These are phyloP conservation scores for Penicillium bialowiezense DNA, from an alignment of 495 filamentous ascomycete species.

Conservation along the genomic window DNA sequence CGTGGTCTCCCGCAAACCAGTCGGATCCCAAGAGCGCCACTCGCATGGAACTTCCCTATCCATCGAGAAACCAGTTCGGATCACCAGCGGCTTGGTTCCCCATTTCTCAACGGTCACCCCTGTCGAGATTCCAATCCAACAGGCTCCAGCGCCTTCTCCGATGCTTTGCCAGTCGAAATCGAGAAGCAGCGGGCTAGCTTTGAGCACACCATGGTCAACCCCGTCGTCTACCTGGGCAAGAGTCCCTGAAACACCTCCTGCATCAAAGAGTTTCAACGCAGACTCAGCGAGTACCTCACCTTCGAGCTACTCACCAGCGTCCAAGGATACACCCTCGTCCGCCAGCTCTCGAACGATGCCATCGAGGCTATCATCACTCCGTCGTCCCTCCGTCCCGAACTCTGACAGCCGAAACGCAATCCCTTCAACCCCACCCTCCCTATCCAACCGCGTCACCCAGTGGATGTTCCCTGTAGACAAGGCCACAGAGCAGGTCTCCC, in stretches of 20 bases:
- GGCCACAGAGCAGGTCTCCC: constrained; percentile 12
- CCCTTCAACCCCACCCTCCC: constrained; percentile 12
- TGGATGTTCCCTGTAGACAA: constrained; percentile 30
- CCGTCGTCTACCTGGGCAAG: not conserved
- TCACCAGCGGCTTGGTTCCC: constrained; percentile 33
- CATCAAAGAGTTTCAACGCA: not conserved
- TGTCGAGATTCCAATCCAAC: constrained; percentile 10
- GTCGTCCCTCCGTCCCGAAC: constrained; percentile 16
- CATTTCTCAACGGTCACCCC: constrained; percentile 38
- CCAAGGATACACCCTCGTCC: constrained; percentile 12
- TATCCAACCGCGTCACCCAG: constrained; percentile 31
- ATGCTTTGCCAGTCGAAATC: constrained; percentile 13
- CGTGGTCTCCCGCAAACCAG: constrained; percentile 39
- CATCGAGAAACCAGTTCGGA: constrained; percentile 19
- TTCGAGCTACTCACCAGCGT: constrained; percentile 2
- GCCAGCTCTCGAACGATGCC: constrained; percentile 21
- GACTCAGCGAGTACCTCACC: not conserved
- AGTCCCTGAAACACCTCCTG: constrained; percentile 8
- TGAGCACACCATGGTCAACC: constrained; percentile 1
- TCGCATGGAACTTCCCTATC: constrained; percentile 27
- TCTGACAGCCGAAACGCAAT: constrained; percentile 14
- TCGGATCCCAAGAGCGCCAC: constrained; percentile 34
- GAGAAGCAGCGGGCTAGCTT: constrained; percentile 9
- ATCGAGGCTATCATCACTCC: constrained; percentile 19
- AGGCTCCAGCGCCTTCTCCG: constrained; percentile 7